Evolutionary conservation across 257 asterid species (phyloP), one percentile per base, ranked within the genome.

Genomic region (Leonotis leonurus): DNA sequence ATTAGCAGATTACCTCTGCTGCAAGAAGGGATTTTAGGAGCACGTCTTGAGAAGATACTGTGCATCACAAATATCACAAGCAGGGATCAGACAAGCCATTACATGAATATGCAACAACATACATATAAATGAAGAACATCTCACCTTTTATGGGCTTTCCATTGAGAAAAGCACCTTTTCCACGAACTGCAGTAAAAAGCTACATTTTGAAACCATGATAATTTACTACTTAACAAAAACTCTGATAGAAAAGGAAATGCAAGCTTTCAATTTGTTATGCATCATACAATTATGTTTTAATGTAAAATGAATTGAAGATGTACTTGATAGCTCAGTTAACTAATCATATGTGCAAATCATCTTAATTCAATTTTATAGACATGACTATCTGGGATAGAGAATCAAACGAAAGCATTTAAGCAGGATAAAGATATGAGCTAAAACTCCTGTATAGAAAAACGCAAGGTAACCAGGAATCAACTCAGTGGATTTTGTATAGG

Each of bases 11-110:
- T 75, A 86, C 96, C 95, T 82, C 97, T 18, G 97, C 81, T 50
- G 80, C 89, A 68, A 89, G 97, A 77, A 89, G 94, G 49, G 94
- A 80, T 79, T 79, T 76, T 67, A 86, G 72, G 8, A 89, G 97
- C 84, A 80, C 91, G 49, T 79, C 61, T 74, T 89, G 94, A 71
- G 95, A 74, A 67, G 95, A 89, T 33, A 73, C 97, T 89, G 87
- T 75, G 73, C 33, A 67, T 50, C 35, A 30, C 50, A 78, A 33
- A 54, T 13, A 36, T 27, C 24, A 22, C 13, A 21, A n/a, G 40
- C n/a, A n/a, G 27, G 57, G 16, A 70, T 45, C 50, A 72, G 58
- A 73, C 46, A 21, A 53, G 17, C 64, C 58, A 57, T 21, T 4
- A 33, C 58, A 32, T 8, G 9, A 44, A 77, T 51, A 14, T 25